Conservation (phyloP, 176 grass and related monocot genomes). For the Lolium rigidum region DNA sequence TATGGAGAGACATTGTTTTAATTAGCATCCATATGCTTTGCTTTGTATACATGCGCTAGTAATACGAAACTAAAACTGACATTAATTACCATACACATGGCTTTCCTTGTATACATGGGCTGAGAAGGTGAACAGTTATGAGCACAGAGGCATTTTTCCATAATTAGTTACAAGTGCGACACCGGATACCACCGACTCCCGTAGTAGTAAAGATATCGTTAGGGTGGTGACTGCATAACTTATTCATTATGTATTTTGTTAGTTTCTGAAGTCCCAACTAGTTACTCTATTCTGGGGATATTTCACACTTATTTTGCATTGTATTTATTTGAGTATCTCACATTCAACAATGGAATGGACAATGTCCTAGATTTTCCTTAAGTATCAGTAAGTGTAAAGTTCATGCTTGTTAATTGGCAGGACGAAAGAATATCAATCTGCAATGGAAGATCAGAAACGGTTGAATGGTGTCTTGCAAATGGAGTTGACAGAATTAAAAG, state of each 20-base stretch:
- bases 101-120: background rate
- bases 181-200: background rate
- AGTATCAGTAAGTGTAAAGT: slow-evolving; percentile 2
- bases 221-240: background rate
- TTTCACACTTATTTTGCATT: slow-evolving; percentile 11
- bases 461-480: slow-evolving; percentile 65
- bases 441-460: slow-evolving; percentile 67
- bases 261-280: slow-evolving; percentile 23
- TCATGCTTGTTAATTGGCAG: slow-evolving; percentile 63
- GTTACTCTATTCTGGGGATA: background rate
- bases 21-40: background rate
- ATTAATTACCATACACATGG: background rate
- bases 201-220: background rate
- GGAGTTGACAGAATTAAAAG: slow-evolving; percentile 69
- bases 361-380: slow-evolving; percentile 16
- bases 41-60: background rate
- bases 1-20: background rate
- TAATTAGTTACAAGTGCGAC: background rate
- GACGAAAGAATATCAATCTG: slow-evolving; percentile 72
- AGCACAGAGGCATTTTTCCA: background rate
- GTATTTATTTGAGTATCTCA: slow-evolving; percentile 31
- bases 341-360: background rate
- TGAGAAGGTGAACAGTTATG: background rate
- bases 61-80: background rate
- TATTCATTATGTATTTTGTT: background rate